A percentile compares a stretch with the other conserved stretches of the same genome.
phyloP scores from a whole-genome alignment of 1,284 basidiomycete species.

The Coniferiporia sulphurascens region DNA sequence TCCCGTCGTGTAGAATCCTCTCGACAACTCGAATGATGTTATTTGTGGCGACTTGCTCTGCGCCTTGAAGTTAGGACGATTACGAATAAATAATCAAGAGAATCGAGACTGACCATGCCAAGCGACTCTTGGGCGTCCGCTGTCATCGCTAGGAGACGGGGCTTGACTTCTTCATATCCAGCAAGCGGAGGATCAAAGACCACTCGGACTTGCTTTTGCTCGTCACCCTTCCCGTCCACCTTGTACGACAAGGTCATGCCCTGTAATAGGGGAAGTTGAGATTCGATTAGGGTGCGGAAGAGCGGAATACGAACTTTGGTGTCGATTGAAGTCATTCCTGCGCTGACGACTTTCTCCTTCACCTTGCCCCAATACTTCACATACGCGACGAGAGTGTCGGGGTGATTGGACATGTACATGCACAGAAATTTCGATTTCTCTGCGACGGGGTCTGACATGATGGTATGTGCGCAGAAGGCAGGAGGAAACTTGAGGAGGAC shows the following conservation, averaged over 20 bases:
- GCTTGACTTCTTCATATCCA: slow-evolving; percentile 76
- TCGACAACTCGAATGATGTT: slow-evolving; percentile 47
- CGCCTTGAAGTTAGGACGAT: not conserved
- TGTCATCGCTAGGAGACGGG: slow-evolving; percentile 70
- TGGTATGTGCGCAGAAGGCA: too few species aligned
- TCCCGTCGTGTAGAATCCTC: slow-evolving; percentile 19
- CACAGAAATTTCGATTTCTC: slow-evolving; percentile 70
- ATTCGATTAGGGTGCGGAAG: not conserved
- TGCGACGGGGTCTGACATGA: slow-evolving; percentile 55
- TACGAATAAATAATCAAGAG: not conserved
- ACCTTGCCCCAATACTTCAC: slow-evolving; percentile 71
- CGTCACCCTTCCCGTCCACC: slow-evolving; percentile 38
- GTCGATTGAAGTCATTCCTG: slow-evolving; percentile 63
- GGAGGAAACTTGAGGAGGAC: too few species aligned
- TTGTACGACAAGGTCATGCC: slow-evolving; percentile 67
- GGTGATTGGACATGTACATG: slow-evolving; percentile 80
- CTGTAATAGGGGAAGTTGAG: slow-evolving; percentile 30
- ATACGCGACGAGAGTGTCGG: slow-evolving; percentile 75
- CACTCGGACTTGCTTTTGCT: slow-evolving; percentile 47
- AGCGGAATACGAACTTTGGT: slow-evolving; percentile 40
- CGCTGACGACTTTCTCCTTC: slow-evolving; percentile 43
- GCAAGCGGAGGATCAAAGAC: slow-evolving; percentile 62
- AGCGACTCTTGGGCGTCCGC: slow-evolving; percentile 65
- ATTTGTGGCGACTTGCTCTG: slow-evolving; percentile 63
- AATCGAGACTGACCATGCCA: slow-evolving; percentile 55